phyloP scores from a whole-genome alignment of 179 eudicot species.

The Monotropa hypopitys region DNA sequence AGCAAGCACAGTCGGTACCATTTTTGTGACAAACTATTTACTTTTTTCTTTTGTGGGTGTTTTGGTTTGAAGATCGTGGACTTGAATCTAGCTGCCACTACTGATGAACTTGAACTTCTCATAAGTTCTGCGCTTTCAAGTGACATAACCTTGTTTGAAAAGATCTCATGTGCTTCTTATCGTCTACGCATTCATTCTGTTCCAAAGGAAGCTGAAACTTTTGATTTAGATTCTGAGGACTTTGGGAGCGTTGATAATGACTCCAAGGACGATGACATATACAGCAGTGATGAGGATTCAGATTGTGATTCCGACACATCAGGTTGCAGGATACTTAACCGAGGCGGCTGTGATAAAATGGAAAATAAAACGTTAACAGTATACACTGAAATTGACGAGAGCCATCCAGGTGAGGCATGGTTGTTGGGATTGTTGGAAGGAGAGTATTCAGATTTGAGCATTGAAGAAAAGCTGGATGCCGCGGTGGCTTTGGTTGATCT shows the following conservation, averaged over 20 bases:
- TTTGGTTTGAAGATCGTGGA: constrained; percentile 48
- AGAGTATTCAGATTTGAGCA: constrained; percentile 81
- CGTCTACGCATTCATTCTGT: constrained; percentile 55
- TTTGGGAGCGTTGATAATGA: constrained; percentile 67
- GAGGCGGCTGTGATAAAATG: constrained; percentile 11
- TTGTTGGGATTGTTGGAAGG: constrained; percentile 82
- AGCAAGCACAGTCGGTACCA: background rate
- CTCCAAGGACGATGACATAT: constrained; percentile 27
- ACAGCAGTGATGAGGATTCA: constrained; percentile 29
- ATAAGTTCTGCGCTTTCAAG: constrained; percentile 66
- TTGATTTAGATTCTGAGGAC: constrained; percentile 49
- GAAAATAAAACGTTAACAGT: constrained; percentile 18
- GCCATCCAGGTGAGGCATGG: constrained; percentile 86
- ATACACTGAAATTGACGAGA: constrained; percentile 79
- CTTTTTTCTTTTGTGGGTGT: background rate
- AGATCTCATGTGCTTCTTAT: constrained; percentile 60
- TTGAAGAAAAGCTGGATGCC: constrained; percentile 75
- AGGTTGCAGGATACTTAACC: constrained; percentile 16
- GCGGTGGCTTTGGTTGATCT: constrained; percentile 70
- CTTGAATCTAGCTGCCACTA: constrained; percentile 44
- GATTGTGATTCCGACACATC: constrained; percentile 44
- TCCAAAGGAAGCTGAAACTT: constrained; percentile 35
- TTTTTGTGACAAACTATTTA: constrained; percentile 7
- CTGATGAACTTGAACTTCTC: constrained; percentile 43
- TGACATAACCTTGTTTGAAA: constrained; percentile 86